Base-by-base conservation (phyloP, 805 yeast species). In the Candida hungchunana region DNA sequence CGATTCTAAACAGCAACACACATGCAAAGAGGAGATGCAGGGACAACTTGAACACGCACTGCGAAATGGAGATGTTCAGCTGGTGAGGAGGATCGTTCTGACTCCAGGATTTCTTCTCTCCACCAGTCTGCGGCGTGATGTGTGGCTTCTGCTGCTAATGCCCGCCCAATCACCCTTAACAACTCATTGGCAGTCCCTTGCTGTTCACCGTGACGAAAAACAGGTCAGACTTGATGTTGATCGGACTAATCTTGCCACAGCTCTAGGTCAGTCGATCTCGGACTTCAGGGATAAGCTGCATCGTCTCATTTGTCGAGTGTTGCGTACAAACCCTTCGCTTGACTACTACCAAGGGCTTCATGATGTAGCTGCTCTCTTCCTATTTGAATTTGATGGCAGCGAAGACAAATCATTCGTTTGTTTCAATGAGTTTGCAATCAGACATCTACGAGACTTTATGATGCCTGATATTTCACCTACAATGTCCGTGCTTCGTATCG, bases 271-370 rank as follows among this genome's bases (percentile, higher is more conserved):
- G 2, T 49, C 50, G 4, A 53, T 52, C 28, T 33, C 27, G 1
- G n/a, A 34, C 5, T 39, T 61, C 30, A 53, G 54, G 31, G 25
- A 30, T 3, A 18, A 48, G 1, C 40, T 69, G 7, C 40, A 48
- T 6, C 55, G 55, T 5, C 43, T 80, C 11, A 70, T 86, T 4
- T 58, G 72, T 11, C 63, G 64, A 14, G 64, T 87, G 3, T 63
- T 93, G 11, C 60, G 86, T 26, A 68, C 66, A 12, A 63, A 79
- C 46, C 89, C 89, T 0, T 50, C 58, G 4, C 62, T 89, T 27
- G 66, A 75, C 40, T 90, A 90, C 58, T 90, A 88, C 57, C 98
- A 90, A 60, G 98, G 98, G 0, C 86, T 73, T 57, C 97, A 90
- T 58, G 97, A 93, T 50, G 66, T 93, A 15, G 88, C 86, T 2